Conservation (phyloP, 768 basidiomycete genomes). For the Scleroderma citrinum region DNA sequence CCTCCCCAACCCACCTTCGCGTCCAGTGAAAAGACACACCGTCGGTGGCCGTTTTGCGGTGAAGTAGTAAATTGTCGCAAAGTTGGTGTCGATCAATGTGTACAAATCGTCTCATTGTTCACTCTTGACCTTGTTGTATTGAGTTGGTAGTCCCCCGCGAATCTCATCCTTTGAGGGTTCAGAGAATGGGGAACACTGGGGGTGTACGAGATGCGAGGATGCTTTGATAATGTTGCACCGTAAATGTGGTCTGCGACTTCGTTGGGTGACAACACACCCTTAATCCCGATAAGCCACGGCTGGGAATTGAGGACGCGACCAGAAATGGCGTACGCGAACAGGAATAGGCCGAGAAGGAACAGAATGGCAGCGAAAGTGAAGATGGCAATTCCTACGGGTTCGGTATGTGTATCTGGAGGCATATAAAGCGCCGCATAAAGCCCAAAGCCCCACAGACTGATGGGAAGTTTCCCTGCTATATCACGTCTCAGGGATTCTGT, state of each 20-base stretch:
- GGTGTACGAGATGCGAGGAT: slow-evolving; percentile 7
- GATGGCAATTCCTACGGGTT: slow-evolving; percentile 1
- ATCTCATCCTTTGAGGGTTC: not conserved
- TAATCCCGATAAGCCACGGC: slow-evolving; percentile 18
- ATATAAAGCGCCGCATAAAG: not conserved
- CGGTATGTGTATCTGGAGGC: not conserved
- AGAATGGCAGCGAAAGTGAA: slow-evolving; percentile 1
- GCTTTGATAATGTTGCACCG: slow-evolving; percentile 6
- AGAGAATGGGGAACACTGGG: slow-evolving; percentile 13
- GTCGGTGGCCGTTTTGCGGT: slow-evolving; percentile 12
- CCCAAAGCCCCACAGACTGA: slow-evolving; percentile 6
- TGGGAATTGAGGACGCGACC: slow-evolving; percentile 13
- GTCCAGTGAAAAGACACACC: slow-evolving; percentile 16
- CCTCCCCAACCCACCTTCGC: slow-evolving; percentile 17
- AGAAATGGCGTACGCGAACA: slow-evolving; percentile 10
- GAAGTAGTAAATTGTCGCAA: slow-evolving; percentile 15
- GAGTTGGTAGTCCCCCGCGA: slow-evolving; percentile 6
- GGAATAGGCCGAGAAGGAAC: slow-evolving; percentile 1
- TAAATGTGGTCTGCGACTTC: slow-evolving; percentile 9
- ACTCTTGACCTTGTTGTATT: not conserved
- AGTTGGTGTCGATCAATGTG: slow-evolving; percentile 14
- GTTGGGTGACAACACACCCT: slow-evolving; percentile 9
- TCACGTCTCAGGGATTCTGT: slow-evolving; percentile 6
- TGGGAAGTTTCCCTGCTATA: slow-evolving; percentile 5
- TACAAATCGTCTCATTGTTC: slow-evolving; percentile 2